Conservation (phyloP, 2,329 filamentous ascomycete genomes). For the Orbilia javanica region DNA sequence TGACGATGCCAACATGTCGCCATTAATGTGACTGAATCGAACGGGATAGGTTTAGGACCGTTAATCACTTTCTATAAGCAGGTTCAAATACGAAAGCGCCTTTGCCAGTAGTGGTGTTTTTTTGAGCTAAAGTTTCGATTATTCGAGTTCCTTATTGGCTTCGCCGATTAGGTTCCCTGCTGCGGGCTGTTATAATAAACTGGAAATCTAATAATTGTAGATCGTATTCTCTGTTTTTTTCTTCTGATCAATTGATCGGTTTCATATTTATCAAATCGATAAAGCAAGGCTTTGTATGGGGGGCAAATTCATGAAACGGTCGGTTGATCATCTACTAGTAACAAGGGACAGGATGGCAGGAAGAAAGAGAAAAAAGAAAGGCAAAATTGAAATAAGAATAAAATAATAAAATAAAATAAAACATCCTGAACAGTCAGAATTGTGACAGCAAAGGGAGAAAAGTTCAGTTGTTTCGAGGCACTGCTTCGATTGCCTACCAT, state of each 20-base stretch:
- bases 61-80: constrained; percentile 35
- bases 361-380: neutral
- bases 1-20: constrained; percentile 23
- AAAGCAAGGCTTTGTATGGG: neutral
- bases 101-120: neutral
- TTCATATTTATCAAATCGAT: constrained; percentile 9
- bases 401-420: no score
- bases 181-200: neutral
- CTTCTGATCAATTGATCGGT: constrained; percentile 12
- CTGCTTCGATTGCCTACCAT: constrained; percentile 30
- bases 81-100: constrained; percentile 28
- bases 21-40: neutral
- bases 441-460: neutral
- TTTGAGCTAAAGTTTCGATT: neutral
- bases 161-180: neutral
- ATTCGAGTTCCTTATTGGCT: neutral
- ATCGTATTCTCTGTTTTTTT: constrained; percentile 4
- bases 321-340: neutral
- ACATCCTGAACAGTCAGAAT: no score
- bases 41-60: neutral
- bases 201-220: neutral
- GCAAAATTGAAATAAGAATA: neutral
- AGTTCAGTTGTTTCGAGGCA: neutral
- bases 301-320: constrained; percentile 7
- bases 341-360: neutral